These are phyloP conservation scores for Trichoderma atroviride DNA, from an alignment of 2,329 filamentous ascomycete genomes.

Conservation along the genomic window DNA sequence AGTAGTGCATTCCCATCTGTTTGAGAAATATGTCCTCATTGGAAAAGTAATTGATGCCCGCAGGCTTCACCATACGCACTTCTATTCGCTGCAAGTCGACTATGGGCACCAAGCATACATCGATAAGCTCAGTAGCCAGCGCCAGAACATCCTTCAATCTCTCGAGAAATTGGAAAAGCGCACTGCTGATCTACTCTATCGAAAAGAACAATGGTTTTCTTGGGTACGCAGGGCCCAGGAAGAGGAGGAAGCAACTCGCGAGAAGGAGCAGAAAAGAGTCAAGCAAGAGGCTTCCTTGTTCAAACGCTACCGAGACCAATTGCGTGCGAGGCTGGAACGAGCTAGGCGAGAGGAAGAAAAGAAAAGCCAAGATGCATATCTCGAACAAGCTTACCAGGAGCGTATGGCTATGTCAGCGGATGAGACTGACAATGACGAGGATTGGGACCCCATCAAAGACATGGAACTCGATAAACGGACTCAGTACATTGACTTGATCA, in stretches of 20 bases:
- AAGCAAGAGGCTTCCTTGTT: slow-evolving; percentile 35
- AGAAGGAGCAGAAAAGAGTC: slow-evolving; percentile 17
- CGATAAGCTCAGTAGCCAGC: slow-evolving; percentile 17
- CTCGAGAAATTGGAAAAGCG: slow-evolving; percentile 6
- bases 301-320: slow-evolving; percentile 33
- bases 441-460: slow-evolving; percentile 37
- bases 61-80: slow-evolving; percentile 18
- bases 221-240: slow-evolving; percentile 13
- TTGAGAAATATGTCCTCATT: slow-evolving; percentile 13
- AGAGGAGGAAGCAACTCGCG: slow-evolving; percentile 10
- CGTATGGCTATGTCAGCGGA: slow-evolving; percentile 30
- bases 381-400: slow-evolving; percentile 35
- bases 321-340: slow-evolving; percentile 30
- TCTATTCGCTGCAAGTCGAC: slow-evolving; percentile 7
- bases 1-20: not conserved
- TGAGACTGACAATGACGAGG: slow-evolving; percentile 31
- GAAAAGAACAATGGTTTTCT: slow-evolving; percentile 18
- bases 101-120: slow-evolving; percentile 15
- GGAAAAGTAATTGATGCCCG: slow-evolving; percentile 14
- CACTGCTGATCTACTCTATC: slow-evolving; percentile 3
- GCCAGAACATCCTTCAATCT: slow-evolving; percentile 11
- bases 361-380: slow-evolving; percentile 35
- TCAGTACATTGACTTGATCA: slow-evolving; percentile 36
- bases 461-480: slow-evolving; percentile 32
- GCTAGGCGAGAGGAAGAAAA: slow-evolving; percentile 34